Conservation (phyloP, 352 stramenopile genomes). For the Pythium dissimile region DNA sequence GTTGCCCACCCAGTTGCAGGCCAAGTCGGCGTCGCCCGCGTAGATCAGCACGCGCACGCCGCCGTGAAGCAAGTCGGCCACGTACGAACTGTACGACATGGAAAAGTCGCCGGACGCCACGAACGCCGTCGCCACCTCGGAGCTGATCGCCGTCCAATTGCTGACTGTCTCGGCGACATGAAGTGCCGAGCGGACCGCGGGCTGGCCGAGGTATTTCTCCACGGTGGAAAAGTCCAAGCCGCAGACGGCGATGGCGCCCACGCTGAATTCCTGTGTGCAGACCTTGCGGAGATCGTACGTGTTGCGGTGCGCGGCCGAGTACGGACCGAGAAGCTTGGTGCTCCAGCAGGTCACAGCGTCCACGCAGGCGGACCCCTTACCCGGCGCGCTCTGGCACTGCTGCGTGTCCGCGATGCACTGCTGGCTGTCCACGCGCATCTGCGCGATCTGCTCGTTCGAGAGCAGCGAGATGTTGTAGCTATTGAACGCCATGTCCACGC, state of each 20-base stretch:
- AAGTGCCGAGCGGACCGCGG: slow-evolving; percentile 25
- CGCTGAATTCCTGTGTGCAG: slow-evolving; percentile 44
- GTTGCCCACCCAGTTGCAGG: slow-evolving; percentile 94
- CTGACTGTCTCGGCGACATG: slow-evolving; percentile 11
- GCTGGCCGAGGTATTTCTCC: slow-evolving; percentile 46
- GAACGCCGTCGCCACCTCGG: slow-evolving; percentile 87
- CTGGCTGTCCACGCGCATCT: slow-evolving; percentile 32
- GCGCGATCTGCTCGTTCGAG: slow-evolving; percentile 29
- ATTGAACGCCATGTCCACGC: slow-evolving; percentile 68
- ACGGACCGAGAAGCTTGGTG: slow-evolving; percentile 34
- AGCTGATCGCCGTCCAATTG: slow-evolving; percentile 68
- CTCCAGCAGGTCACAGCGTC: slow-evolving; percentile 38
- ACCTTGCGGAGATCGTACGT: slow-evolving; percentile 68
- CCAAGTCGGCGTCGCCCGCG: slow-evolving; percentile 91
- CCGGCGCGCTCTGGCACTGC: slow-evolving; percentile 30
- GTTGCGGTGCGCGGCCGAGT: slow-evolving; percentile 49
- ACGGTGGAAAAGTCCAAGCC: slow-evolving; percentile 40
- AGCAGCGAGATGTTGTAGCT: slow-evolving; percentile 68
- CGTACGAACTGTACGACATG: slow-evolving; percentile 68
- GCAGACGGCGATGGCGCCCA: slow-evolving; percentile 8
- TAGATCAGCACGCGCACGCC: slow-evolving; percentile 85
- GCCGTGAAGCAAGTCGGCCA: slow-evolving; percentile 68
- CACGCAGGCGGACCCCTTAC: slow-evolving; percentile 23
- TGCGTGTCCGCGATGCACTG: slow-evolving; percentile 25
- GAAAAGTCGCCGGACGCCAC: slow-evolving; percentile 75